Evolutionary conservation across 139 green algal species (phyloP).

Genomic region (Monoraphidium neglectum): DNA sequence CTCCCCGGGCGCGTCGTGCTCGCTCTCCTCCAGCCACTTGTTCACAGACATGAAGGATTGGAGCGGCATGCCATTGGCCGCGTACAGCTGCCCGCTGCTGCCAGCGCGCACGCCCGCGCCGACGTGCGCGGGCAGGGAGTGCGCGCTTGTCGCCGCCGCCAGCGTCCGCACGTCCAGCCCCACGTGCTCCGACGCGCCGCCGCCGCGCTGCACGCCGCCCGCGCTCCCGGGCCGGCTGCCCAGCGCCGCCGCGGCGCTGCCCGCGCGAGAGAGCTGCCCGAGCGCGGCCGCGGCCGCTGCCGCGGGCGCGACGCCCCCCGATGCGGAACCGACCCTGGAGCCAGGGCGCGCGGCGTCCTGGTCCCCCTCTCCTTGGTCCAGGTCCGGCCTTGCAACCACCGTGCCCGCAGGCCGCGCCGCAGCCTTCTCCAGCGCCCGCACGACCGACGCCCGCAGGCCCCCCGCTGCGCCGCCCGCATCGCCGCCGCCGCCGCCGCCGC

Average conservation of each 20-base stretch:
- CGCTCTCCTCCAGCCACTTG: slow-evolving; percentile 21
- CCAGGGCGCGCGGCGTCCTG: too few relatives aligned
- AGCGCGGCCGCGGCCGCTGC: not conserved
- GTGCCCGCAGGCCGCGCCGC: too few relatives aligned
- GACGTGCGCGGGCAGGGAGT: not conserved
- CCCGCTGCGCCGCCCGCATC: not conserved
- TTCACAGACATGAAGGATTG: slow-evolving; percentile 26
- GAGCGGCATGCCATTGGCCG: slow-evolving; percentile 15
- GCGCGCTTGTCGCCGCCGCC: not conserved
- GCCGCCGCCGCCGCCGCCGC: not conserved
- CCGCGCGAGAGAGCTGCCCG: not conserved
- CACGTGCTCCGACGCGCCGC: not conserved
- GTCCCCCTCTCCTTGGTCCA: too few relatives aligned
- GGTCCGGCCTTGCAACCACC: too few relatives aligned
- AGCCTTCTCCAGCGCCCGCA: not conserved
- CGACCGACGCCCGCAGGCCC: not conserved
- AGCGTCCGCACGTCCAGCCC: not conserved
- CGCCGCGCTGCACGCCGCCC: not conserved
- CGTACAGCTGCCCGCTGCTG: not conserved
- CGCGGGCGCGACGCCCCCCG: slow-evolving; percentile 3
- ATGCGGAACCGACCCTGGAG: not conserved
- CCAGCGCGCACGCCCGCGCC: not conserved
- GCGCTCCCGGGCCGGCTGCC: too few relatives aligned
- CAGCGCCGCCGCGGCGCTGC: not conserved
- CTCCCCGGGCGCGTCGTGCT: not conserved